A percentile compares a stretch with the other conserved stretches of the same genome.
Conservation (phyloP, 2,329 filamentous ascomycete genomes). For the Ophiocordyceps australis region DNA sequence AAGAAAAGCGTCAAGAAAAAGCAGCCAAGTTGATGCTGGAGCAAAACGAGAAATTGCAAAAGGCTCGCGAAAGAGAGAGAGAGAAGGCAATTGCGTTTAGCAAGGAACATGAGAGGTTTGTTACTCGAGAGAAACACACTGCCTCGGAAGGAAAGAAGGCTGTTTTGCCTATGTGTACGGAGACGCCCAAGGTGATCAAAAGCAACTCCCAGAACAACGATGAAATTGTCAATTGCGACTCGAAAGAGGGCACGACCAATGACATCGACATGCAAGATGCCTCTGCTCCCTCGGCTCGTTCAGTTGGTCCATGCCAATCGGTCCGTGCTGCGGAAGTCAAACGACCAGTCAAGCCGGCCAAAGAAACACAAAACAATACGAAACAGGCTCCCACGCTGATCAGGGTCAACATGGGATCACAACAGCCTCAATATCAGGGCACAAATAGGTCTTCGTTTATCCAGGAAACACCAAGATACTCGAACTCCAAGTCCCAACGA, state of each 20-base stretch:
- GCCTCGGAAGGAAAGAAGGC: constrained; percentile 24
- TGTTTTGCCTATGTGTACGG: too few relatives aligned
- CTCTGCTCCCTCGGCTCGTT: constrained; percentile 29
- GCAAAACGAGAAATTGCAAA: constrained; percentile 44
- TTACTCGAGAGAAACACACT: constrained; percentile 33
- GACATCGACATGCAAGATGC: constrained; percentile 40
- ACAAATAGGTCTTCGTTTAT: constrained; percentile 36
- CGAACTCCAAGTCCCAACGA: constrained; percentile 17
- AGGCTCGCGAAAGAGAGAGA: constrained; percentile 50
- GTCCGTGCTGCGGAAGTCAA: constrained; percentile 34
- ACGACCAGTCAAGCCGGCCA: constrained; percentile 42
- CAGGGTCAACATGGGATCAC: constrained; percentile 48
- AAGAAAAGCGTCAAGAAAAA: constrained; percentile 48
- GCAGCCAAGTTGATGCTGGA: constrained; percentile 43
- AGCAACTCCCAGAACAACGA: constrained; percentile 34
- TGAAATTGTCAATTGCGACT: constrained; percentile 11
- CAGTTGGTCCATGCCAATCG: constrained; percentile 25
- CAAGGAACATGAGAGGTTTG: constrained; percentile 36
- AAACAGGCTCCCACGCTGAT: constrained; percentile 55
- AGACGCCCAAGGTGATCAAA: constrained; percentile 23
- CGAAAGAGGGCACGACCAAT: constrained; percentile 14
- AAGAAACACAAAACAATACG: constrained; percentile 36
- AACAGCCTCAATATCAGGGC: constrained; percentile 39
- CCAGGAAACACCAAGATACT: constrained; percentile 22
- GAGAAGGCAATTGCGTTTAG: constrained; percentile 45